A percentile compares a stretch with the other conserved stretches of the same genome.
Evolutionary conservation across 306 rosid species (phyloP).

Genomic region (Luffa aegyptiaca): DNA sequence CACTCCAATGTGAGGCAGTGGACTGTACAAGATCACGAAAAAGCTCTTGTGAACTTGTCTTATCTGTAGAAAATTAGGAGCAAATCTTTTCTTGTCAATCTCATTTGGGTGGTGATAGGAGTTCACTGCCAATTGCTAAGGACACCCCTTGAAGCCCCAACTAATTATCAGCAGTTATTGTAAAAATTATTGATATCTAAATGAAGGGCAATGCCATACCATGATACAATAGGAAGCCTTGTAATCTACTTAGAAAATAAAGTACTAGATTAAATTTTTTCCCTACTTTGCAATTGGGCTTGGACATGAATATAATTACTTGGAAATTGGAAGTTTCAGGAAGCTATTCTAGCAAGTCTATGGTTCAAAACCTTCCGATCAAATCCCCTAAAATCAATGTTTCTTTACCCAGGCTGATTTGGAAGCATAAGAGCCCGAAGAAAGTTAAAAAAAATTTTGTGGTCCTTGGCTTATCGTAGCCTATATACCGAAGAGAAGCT

Average conservation of each 20-base stretch:
- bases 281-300: too few relatives aligned
- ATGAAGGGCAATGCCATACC: neutral
- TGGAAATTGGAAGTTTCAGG: too few relatives aligned
- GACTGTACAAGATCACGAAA: neutral
- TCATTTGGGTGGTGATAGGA: neutral
- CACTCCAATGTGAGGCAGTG: neutral
- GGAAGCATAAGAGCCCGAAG: too few relatives aligned
- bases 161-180: neutral
- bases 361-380: too few relatives aligned
- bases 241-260: neutral
- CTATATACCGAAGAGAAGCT: too few relatives aligned
- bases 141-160: neutral
- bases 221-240: neutral
- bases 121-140: neutral
- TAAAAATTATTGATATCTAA: neutral
- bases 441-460: too few relatives aligned
- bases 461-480: too few relatives aligned
- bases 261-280: neutral
- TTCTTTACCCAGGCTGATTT: too few relatives aligned
- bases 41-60: neutral
- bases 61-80: too few relatives aligned
- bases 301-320: too few relatives aligned
- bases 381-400: too few relatives aligned
- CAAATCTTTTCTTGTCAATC: neutral
- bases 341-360: too few relatives aligned